Evolutionary conservation across 1,284 basidiomycete species (phyloP).

Genomic region (Boletus semigastroideus): DNA sequence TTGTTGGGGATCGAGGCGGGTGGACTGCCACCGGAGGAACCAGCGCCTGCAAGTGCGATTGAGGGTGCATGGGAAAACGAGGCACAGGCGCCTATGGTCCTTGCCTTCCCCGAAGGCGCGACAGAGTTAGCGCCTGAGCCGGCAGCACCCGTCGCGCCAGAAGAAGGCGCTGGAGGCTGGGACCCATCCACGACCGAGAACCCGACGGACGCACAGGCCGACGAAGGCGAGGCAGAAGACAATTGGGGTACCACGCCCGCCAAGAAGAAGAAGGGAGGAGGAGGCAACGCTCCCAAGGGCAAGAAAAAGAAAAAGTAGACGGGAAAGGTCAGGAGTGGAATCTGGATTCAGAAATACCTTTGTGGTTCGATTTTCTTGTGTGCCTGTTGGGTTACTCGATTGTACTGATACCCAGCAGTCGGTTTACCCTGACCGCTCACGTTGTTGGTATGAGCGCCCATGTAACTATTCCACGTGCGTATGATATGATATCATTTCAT

Average conservation of each 20-base stretch:
- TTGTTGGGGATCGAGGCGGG: no score
- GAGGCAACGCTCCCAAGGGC: not conserved
- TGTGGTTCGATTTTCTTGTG: no score
- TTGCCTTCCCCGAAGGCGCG: not conserved
- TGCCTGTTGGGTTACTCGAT: not conserved
- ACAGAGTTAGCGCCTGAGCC: not conserved
- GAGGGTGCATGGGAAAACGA: not conserved
- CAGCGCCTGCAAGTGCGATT: not conserved
- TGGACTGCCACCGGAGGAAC: not conserved
- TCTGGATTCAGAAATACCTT: not conserved
- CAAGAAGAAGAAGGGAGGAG: not conserved
- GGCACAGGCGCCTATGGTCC: not conserved
- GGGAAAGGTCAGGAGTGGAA: not conserved
- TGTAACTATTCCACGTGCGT: not conserved
- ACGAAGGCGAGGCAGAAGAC: slow-evolving; percentile 14
- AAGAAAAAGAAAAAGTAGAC: slow-evolving; percentile 11
- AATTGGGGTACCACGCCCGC: rapidly evolving
- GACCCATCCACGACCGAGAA: slow-evolving; percentile 18
- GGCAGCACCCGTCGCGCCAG: not conserved
- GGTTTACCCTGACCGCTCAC: slow-evolving; percentile 3
- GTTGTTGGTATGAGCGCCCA: not conserved
- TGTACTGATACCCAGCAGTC: not conserved
- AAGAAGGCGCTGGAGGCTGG: slow-evolving; percentile 4
- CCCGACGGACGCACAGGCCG: slow-evolving; percentile 17
- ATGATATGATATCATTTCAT: not conserved